Percentiles rank a stretch among this genome's conserved stretches.
Conservation (phyloP, 257 asterid genomes). For the Fraxinus cuspidata region DNA sequence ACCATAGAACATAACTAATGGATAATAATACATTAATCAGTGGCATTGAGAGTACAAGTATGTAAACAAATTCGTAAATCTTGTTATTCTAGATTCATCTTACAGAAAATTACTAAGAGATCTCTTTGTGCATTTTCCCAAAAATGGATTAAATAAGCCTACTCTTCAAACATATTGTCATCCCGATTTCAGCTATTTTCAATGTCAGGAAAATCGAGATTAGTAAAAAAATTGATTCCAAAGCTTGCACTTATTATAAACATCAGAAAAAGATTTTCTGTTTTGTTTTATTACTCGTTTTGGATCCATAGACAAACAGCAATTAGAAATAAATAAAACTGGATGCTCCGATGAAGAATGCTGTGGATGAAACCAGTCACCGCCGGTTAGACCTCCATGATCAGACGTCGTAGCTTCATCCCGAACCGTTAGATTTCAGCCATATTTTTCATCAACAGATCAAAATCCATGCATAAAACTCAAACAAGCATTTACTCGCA, state of each 20-base stretch:
- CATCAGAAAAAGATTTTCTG: not conserved
- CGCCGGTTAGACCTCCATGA: conserved; percentile 1
- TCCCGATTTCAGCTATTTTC: not conserved
- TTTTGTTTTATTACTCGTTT: not conserved
- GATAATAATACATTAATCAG: not conserved
- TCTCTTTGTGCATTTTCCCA: conserved; percentile 11
- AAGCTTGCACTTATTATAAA: not conserved
- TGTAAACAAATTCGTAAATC: not conserved
- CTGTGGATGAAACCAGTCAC: conserved; percentile 8
- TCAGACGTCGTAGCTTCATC: not conserved
- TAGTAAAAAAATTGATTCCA: not conserved
- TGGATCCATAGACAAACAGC: not conserved
- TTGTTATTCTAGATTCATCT: not conserved
- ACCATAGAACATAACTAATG: not conserved
- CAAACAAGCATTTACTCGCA: not conserved
- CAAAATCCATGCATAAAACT: conserved; percentile 6
- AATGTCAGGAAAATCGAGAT: not conserved
- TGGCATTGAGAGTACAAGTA: not conserved
- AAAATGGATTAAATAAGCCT: conserved; percentile 4
- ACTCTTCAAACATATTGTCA: not conserved
- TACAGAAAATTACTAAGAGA: conserved; percentile 8
- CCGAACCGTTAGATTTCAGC: not conserved
- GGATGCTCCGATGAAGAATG: not conserved
- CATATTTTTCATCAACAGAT: conserved; percentile 1
- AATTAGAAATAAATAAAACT: not conserved